Base-by-base conservation (phyloP, 768 basidiomycete species). In the Hygrophorus russula region DNA sequence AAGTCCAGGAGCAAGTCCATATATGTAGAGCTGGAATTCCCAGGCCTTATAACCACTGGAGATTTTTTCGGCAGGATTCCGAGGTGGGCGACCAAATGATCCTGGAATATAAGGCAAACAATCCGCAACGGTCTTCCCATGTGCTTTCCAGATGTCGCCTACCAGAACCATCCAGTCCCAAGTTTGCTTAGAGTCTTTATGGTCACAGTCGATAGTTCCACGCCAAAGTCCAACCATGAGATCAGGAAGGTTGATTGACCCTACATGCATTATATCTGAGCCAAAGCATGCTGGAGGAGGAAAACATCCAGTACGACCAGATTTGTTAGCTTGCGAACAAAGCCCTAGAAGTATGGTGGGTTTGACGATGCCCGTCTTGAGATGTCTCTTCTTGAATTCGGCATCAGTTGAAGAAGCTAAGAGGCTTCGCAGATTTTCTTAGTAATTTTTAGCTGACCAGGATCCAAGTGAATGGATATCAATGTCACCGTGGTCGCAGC, bases 221-320 rank as follows among this genome's bases (percentile, higher is more conserved):
- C 60, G 49, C 13, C 13, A 17, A 9, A 35, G 33, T n/a, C 33
- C 17, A 17, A 17, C 10, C 17, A 35, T n/a, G 1, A 71, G 53
- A 12, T 69, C 66, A 2, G 62, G 59, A 39, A 72, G 56, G n/a
- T 58, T 59, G 39, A 66, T 45, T 5, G 44, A 45, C 2, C 53
- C n/a, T 0, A 66, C 52, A 46, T 71, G 66, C 69, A 74, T 74
- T 0, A 60, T n/a, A 45, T 74, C 69, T 1, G 60, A 53, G 0
- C 24, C 24, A 3, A 7, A 24, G 7, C 24, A 24, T 7, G 4
- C 4, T 3, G 24, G 24, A 3, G 24, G 24, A 53, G 46, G 49
- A 70, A 71, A 15, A 55, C 57, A 0, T 39, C 20, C 0, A 68
- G 67, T 3, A 68, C 38, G 0, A n/a, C n/a, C n/a, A n/a, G n/a